These are phyloP conservation scores for Saksenaea oblongispora DNA, from an alignment of 371 early-diverging fungal genomes.

Conservation along the genomic window DNA sequence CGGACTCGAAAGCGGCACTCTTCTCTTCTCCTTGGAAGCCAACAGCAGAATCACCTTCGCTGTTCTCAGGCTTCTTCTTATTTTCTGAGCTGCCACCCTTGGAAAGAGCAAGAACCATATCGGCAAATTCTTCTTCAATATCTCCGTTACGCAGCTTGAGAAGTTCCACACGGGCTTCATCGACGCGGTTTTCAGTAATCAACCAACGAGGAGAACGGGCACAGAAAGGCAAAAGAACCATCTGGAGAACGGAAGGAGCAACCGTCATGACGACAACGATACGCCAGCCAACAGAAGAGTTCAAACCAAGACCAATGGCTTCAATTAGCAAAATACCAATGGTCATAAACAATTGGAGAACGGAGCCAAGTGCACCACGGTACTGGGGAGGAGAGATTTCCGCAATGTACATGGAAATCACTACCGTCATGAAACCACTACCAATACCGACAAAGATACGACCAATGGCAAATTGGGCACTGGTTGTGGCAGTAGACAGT, in stretches of 20 bases:
- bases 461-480: slow-evolving; percentile 72
- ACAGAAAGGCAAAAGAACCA: slow-evolving; percentile 68
- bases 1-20: slow-evolving; percentile 29
- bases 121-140: slow-evolving; percentile 61
- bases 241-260: slow-evolving; percentile 69
- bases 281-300: slow-evolving; percentile 69
- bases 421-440: slow-evolving; percentile 78
- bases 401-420: slow-evolving; percentile 79
- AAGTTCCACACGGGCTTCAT: slow-evolving; percentile 62
- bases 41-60: slow-evolving; percentile 24
- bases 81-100: slow-evolving; percentile 24
- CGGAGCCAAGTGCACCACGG: slow-evolving; percentile 72
- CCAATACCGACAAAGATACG: slow-evolving; percentile 85
- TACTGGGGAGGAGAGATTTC: slow-evolving; percentile 76
- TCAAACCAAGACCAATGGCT: slow-evolving; percentile 58
- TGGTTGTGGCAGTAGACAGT: slow-evolving; percentile 57
- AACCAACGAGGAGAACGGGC: slow-evolving; percentile 80
- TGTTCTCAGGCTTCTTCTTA: slow-evolving; percentile 8
- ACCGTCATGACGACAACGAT: slow-evolving; percentile 61
- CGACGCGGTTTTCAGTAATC: slow-evolving; percentile 55
- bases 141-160: slow-evolving; percentile 62
- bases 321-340: slow-evolving; percentile 75
- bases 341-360: slow-evolving; percentile 81
- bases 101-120: slow-evolving; percentile 51
- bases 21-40: slow-evolving; percentile 24